These are phyloP conservation scores for Zangia roseola DNA, from an alignment of 768 basidiomycete genomes.

Conservation along the genomic window DNA sequence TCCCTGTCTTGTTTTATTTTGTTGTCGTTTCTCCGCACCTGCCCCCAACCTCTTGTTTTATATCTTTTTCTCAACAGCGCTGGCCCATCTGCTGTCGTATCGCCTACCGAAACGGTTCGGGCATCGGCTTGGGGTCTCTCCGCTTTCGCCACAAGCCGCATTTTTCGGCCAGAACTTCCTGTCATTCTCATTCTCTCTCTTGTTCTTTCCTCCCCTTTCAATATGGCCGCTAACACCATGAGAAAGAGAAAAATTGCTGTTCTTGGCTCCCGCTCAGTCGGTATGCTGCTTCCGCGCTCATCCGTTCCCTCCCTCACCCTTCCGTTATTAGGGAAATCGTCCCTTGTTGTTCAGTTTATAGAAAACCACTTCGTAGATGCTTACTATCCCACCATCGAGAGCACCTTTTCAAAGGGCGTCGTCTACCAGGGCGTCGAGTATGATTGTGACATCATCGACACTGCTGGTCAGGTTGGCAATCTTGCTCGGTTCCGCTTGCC, in stretches of 20 bases:
- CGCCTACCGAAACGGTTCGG: slow-evolving; percentile 29
- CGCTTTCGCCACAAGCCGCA: slow-evolving; percentile 22
- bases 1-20: slow-evolving; percentile 3
- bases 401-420: slow-evolving; percentile 81
- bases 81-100: slow-evolving; percentile 16
- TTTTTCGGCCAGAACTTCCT: slow-evolving; percentile 17
- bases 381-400: slow-evolving; percentile 96
- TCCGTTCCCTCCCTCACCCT: slow-evolving; percentile 15
- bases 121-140: slow-evolving; percentile 10
- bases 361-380: slow-evolving; percentile 89
- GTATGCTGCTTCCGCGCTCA: slow-evolving; percentile 42
- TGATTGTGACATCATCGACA: slow-evolving; percentile 96
- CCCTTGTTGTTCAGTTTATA: slow-evolving; percentile 89
- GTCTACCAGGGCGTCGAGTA: slow-evolving; percentile 88
- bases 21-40: not conserved
- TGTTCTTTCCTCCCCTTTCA: slow-evolving; percentile 7
- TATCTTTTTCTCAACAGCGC: slow-evolving; percentile 2
- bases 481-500: not conserved
- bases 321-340: slow-evolving; percentile 79
- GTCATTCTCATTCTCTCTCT: slow-evolving; percentile 15
- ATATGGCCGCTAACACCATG: slow-evolving; percentile 41
- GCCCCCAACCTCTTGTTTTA: not conserved
- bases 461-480: slow-evolving; percentile 84
- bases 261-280: slow-evolving; percentile 85
- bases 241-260: slow-evolving; percentile 89